A percentile compares a stretch with the other conserved stretches of the same genome.
Conservation (phyloP, 768 basidiomycete species). For the Boletus coccyginus region DNA sequence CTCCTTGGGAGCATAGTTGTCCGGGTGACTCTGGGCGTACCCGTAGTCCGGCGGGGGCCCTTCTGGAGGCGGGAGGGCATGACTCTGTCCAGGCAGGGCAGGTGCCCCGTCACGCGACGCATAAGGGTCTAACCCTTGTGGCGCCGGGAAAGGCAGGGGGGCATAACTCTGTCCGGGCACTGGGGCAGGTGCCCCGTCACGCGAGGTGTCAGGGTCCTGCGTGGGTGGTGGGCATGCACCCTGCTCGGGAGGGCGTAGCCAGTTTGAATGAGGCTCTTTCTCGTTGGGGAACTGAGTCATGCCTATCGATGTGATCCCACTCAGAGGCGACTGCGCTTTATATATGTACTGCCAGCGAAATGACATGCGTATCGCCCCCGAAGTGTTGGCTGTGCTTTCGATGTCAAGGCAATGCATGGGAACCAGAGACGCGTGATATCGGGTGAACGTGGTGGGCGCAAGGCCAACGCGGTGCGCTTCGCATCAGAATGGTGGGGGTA, state of each 20-base stretch:
- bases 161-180: background rate
- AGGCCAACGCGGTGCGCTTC: slow-evolving; percentile 5
- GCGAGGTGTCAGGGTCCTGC: slow-evolving; percentile 2
- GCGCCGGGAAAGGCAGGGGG: background rate
- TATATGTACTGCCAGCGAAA: background rate
- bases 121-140: too few species aligned
- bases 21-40: slow-evolving; percentile 6
- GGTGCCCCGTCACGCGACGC: too few species aligned
- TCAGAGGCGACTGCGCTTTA: background rate
- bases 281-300: slow-evolving; percentile 27
- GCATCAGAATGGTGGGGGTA: slow-evolving; percentile 1
- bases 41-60: slow-evolving; percentile 14
- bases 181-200: background rate
- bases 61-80: background rate
- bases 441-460: background rate
- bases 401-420: background rate
- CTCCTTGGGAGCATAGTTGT: background rate
- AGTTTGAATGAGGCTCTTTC: slow-evolving; percentile 20
- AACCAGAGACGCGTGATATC: background rate
- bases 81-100: background rate
- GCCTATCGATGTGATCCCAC: background rate
- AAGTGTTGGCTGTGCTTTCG: background rate
- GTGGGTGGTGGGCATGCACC: slow-evolving; percentile 1
- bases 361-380: background rate
- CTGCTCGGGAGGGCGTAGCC: slow-evolving; percentile 8